Evolutionary conservation across 208 protist species (phyloP), one percentile per base, ranked within the genome.

Genomic region (Endotrypanum monterogeii): DNA sequence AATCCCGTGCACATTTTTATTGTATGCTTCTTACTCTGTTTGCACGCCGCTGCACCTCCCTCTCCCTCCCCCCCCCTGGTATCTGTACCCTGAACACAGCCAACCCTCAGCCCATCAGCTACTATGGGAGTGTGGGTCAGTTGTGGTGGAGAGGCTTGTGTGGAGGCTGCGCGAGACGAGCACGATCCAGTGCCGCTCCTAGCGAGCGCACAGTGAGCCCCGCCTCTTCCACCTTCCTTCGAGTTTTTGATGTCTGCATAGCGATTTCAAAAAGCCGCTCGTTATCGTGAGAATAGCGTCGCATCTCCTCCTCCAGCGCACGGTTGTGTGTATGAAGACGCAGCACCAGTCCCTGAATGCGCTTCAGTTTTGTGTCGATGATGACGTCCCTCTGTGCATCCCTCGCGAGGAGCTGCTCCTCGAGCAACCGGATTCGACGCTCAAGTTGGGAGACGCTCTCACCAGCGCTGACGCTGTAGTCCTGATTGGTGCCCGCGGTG

Each of bases 331-430:
- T 78, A 67, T 96, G 86, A 32, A 95, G 79, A 7, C 83, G 78
- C 39, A 96, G 68, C 35, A 87, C 85, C 25, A 96, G 80, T 6
- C 87, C 88, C 57, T 96, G 92, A 74, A 96, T 95, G 35, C 92
- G 84, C 78, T 94, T 94, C 72, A 96, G 78, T 76, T 96, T 96
- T 11, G 84, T 85, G 73, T 96, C 92, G 5, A 96, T 71, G 46
- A 95, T 92, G 14, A 94, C 81, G 63, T 96, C 92, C 1, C 92
- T 75, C 78, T 93, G 86, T 6, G 89, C 84, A 69, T 94, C 89
- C 74, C 86, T 89, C 18, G 79, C 69, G 16, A 85, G 51, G 30
- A 94, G 76, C 57, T 86, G 73, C 61, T 77, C 69, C 80, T 91
- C 79, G 56, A 89, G 68, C 16, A 68, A 73, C 0, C 73, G 68